A percentile compares a stretch with the other conserved stretches of the same genome.
Evolutionary conservation across 1,284 basidiomycete species (phyloP).

Genomic region (Neonothopanus nambi): DNA sequence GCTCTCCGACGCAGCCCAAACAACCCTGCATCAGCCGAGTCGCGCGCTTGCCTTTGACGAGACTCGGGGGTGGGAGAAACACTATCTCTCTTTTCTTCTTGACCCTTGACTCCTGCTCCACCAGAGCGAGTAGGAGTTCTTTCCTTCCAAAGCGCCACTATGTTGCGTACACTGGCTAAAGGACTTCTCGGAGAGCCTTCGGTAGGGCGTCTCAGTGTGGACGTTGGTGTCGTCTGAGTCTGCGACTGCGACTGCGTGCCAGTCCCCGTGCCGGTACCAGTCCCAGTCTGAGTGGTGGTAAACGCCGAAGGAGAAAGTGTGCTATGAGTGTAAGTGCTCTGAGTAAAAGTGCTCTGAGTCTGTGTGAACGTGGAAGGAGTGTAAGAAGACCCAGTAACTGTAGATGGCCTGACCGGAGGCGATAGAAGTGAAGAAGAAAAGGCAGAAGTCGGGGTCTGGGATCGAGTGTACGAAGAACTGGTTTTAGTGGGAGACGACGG

Average conservation of each 20-base stretch:
- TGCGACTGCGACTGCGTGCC: constrained; percentile 31
- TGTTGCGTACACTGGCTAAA: constrained; percentile 71
- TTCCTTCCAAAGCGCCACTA: constrained; percentile 80
- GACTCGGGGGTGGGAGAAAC: constrained; percentile 34
- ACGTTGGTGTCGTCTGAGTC: constrained; percentile 27
- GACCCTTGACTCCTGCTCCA: constrained; percentile 29
- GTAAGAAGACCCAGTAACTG: constrained; percentile 19
- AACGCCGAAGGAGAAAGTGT: constrained; percentile 15
- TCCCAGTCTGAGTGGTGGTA: constrained; percentile 28
- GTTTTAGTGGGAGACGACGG: constrained; percentile 25
- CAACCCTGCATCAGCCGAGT: constrained; percentile 46
- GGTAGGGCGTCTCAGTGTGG: constrained; percentile 49
- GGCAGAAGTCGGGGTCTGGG: constrained; percentile 16
- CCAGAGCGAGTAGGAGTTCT: constrained; percentile 45
- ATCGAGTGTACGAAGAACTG: constrained; percentile 16
- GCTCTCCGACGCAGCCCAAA: constrained; percentile 65
- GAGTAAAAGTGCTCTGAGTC: constrained; percentile 8
- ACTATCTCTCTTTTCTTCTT: constrained; percentile 31
- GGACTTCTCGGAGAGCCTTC: constrained; percentile 66
- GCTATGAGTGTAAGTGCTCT: neutral
- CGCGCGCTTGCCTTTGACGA: constrained; percentile 14
- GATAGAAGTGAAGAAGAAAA: constrained; percentile 38
- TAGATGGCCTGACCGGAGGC: constrained; percentile 28
- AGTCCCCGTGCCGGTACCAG: constrained; percentile 33
- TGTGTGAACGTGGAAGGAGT: constrained; percentile 18